Evolutionary conservation across 306 rosid species (phyloP).

Genomic region (Dalbergia cultrata): DNA sequence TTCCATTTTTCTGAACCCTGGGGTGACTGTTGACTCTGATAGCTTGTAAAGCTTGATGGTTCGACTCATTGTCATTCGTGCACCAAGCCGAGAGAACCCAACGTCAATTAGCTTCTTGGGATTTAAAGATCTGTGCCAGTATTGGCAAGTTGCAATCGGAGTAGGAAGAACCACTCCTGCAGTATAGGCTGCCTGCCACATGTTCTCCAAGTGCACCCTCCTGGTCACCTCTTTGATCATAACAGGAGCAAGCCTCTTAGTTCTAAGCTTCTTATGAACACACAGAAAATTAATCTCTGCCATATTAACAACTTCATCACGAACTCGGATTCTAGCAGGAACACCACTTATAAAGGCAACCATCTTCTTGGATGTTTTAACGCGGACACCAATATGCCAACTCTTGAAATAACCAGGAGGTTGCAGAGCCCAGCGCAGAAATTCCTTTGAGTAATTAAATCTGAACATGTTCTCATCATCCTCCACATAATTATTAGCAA

Average conservation of each 20-base stretch:
- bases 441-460: constrained; percentile 90
- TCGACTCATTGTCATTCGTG: constrained; percentile 97
- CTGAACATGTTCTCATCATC: constrained; percentile 96
- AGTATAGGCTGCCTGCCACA: constrained; percentile 96
- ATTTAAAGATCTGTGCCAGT: constrained; percentile 96
- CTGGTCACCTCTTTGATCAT: constrained; percentile 99
- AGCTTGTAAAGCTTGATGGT: constrained; percentile 94
- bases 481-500: constrained; percentile 89
- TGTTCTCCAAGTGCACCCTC: constrained; percentile 95
- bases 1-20: constrained; percentile 94
- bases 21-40: constrained; percentile 79
- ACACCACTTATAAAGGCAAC: constrained; percentile 93
- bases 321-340: constrained; percentile 89
- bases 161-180: constrained; percentile 98
- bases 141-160: constrained; percentile 92
- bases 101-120: constrained; percentile 97
- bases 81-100: constrained; percentile 97
- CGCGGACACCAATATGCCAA: constrained; percentile 98
- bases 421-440: constrained; percentile 90
- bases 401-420: constrained; percentile 87
- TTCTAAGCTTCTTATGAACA: constrained; percentile 94
- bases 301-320: constrained; percentile 75
- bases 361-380: constrained; percentile 82
- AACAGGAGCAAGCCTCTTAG: constrained; percentile 97
- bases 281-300: constrained; percentile 95